Conservation (phyloP, 768 basidiomycete genomes). For the Suillus spraguei region DNA sequence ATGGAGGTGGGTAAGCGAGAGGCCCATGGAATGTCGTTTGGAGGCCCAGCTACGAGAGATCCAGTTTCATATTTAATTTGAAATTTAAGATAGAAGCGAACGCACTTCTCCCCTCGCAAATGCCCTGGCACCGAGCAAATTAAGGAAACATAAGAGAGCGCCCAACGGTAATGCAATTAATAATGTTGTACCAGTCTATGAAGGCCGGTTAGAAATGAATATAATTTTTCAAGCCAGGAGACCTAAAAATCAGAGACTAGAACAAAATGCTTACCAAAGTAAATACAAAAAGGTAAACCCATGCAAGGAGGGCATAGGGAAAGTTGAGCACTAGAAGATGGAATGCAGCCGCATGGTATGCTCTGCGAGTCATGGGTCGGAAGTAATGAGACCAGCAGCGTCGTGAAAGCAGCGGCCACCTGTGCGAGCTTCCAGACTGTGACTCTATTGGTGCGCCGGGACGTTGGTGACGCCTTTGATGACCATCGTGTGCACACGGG, state of each 20-base stretch:
- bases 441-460: constrained; percentile 5
- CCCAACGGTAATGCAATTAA: constrained; percentile 81
- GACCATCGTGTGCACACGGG: constrained; percentile 20
- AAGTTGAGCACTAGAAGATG: constrained; percentile 79
- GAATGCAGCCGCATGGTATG: constrained; percentile 68
- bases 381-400: constrained; percentile 61
- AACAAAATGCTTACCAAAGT: constrained; percentile 61
- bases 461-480: constrained; percentile 6
- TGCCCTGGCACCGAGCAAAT: constrained; percentile 71
- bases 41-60: constrained; percentile 51
- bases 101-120: constrained; percentile 74
- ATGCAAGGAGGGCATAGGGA: constrained; percentile 76
- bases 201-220: constrained; percentile 18
- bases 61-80: constrained; percentile 5
- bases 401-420: constrained; percentile 27
- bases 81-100: constrained; percentile 11
- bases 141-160: constrained; percentile 74
- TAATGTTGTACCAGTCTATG: constrained; percentile 75
- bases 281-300: constrained; percentile 78
- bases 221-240: neutral
- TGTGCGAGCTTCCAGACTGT: constrained; percentile 4
- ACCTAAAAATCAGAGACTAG: neutral
- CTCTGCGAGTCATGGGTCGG: constrained; percentile 52
- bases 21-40: constrained; percentile 74
- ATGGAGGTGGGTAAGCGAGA: constrained; percentile 60